Base-by-base conservation (phyloP, 2,329 filamentous ascomycete genomes). In the Xylariaceae sp. region DNA sequence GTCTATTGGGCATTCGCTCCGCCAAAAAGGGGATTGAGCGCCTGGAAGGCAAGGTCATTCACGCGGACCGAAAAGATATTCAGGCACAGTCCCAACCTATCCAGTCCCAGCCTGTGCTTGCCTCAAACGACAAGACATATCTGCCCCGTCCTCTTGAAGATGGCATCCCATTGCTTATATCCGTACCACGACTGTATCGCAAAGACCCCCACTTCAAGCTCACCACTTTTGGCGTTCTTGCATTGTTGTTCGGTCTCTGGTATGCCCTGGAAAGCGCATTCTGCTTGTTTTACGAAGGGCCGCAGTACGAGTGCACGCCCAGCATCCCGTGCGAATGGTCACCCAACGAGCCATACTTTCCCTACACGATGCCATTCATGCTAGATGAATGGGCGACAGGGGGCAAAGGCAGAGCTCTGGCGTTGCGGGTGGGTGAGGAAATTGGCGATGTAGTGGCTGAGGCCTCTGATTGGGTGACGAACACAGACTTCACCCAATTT, bases 301-400 rank as follows among this genome's bases (percentile, higher is more conserved):
- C 80, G 2, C 61, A 67, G n/a, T 71, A 64, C 38, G 44, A 70
- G 31, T 83, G 81, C 55, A 71, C 71, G 11, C 62, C 65, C 42
- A 45, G 63, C 51, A 42, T 68, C 36, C 71, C 73, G 1, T 83
- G 80, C 60, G 69, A 74, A 33, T 84, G 78, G 78, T 76, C 75
- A 27, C 71, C 74, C 11, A 72, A 78, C 41, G 81, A 84, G 61
- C 82, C 82, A 0, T 74, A 75, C 22, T 85, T 81, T 64, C 81
- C 81, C n/a, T 72, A 70, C 36, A 78, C 80, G 1, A 71, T 85
- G 41, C 81, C 82, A 3, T 75, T 82, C 49, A 85, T 84, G 67
- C 59, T 85, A 11, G 81, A 85, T 60, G 74, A 84, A 57, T 85
- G 81, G 81, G 61, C 71, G 9, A 79, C 77, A 0, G 75, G 77